A percentile compares a stretch with the other conserved stretches of the same genome.
phyloP scores from a whole-genome alignment of 805 yeast species.

The Myxozyma mucilagina region DNA sequence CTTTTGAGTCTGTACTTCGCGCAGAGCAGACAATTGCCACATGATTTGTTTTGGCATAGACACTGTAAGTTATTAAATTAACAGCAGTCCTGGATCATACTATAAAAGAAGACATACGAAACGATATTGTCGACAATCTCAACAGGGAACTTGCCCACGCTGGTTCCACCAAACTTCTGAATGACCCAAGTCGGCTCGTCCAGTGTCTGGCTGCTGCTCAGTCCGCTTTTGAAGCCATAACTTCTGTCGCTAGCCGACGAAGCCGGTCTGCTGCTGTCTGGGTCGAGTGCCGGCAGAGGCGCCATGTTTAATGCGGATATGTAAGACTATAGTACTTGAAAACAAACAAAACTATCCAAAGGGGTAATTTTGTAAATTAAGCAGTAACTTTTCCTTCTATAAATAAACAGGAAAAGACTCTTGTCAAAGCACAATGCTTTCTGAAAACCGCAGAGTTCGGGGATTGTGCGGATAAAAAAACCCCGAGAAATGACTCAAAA shows the following conservation, averaged over 20 bases:
- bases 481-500: background rate
- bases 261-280: slow-evolving; percentile 7
- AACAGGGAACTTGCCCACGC: slow-evolving; percentile 91
- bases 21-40: slow-evolving; percentile 98
- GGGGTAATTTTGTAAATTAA: background rate
- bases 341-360: background rate
- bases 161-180: slow-evolving; percentile 96
- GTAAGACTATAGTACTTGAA: background rate
- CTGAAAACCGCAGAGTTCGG: background rate
- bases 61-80: slow-evolving; percentile 41
- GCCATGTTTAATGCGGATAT: background rate
- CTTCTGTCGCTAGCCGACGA: slow-evolving; percentile 16
- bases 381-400: background rate
- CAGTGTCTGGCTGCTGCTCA: slow-evolving; percentile 21
- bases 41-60: slow-evolving; percentile 53
- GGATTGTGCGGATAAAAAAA: background rate
- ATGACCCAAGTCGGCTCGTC: slow-evolving; percentile 56
- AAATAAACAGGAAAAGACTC: background rate
- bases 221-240: background rate
- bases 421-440: too few species aligned
- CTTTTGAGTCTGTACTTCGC: slow-evolving; percentile 83
- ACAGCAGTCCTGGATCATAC: background rate
- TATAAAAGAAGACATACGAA: slow-evolving; percentile 20
- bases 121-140: slow-evolving; percentile 84
- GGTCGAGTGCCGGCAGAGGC: background rate